Evolutionary conservation across 2,329 filamentous ascomycete species (phyloP), one percentile per base, ranked within the genome.

Genomic region (Helotiales sp.): DNA sequence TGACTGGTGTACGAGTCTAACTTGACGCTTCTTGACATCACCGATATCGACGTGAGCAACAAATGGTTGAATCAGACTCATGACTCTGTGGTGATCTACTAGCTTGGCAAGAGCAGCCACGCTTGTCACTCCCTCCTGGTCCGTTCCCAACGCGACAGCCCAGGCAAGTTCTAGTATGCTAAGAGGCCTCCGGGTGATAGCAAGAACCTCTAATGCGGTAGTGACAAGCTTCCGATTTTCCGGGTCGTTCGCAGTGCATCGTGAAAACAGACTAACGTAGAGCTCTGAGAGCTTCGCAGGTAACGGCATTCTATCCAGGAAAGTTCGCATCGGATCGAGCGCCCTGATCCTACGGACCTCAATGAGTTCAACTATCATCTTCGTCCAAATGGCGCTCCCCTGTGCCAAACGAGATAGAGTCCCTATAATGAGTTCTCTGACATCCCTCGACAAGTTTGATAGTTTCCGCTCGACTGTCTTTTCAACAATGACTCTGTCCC

Each of bases 331-430:
- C 17, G 49, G 49, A 15, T 30, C 49, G 26, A 52, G 49, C 17
- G 49, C 49, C 49, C 49, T 52, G 10, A 52, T 52, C 15, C n/a
- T 52, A 52, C 49, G 49, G 49, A 52, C n/a, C 17, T 52, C 49
- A 30, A 52, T 52, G 49, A 52, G 49, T 52, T 52, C 49, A 52
- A 52, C 26, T 52, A 52, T 52, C 49, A 52, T 52, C 49, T 52
- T 52, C 49, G 49, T 52, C 49, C 49, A 52, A 11, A 52, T 52
- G 24, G 22, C 49, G 26, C 49, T 52, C 17, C 49, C 49, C 26
- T 52, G 49, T 11, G 49, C 49, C 5, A 52, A 52, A 52, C 49
- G 49, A 30, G 49, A 52, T 26, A 52, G 22, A 26, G 49, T 52
- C 49, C 24, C 49, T 52, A 52, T 52, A 26, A 52, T 17, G n/a